Percentiles rank a stretch among this genome's conserved stretches.
phyloP scores from a whole-genome alignment of 2,329 filamentous ascomycete genomes.

The Harringtonia lauricola region DNA sequence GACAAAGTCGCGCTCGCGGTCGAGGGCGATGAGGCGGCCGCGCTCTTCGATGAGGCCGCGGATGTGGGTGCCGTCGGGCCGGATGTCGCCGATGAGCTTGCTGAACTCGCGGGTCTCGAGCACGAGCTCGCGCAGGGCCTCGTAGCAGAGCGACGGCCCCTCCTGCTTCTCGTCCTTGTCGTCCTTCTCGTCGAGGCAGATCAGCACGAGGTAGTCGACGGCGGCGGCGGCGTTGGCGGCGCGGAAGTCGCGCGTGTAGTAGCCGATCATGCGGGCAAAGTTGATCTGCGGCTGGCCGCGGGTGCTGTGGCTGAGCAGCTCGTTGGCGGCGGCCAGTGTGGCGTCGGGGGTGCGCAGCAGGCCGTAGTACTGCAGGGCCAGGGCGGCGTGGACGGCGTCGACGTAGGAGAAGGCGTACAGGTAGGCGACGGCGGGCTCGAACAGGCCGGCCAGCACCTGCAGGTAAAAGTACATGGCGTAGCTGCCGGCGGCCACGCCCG shows the following conservation, averaged over 20 bases:
- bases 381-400: slow-evolving; percentile 88
- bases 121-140: slow-evolving; percentile 85
- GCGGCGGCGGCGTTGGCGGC: slow-evolving; percentile 81
- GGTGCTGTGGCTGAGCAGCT: slow-evolving; percentile 55
- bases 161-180: slow-evolving; percentile 38
- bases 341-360: slow-evolving; percentile 81
- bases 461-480: slow-evolving; percentile 92
- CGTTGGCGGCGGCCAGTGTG: slow-evolving; percentile 48
- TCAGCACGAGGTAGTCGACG: slow-evolving; percentile 83
- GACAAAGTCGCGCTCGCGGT: slow-evolving; percentile 74
- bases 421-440: slow-evolving; percentile 85
- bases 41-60: slow-evolving; percentile 81
- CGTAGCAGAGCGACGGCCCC: slow-evolving; percentile 59
- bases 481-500: slow-evolving; percentile 62
- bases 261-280: slow-evolving; percentile 86
- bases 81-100: slow-evolving; percentile 83
- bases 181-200: slow-evolving; percentile 78
- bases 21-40: slow-evolving; percentile 67
- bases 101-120: slow-evolving; percentile 97
- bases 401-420: slow-evolving; percentile 87
- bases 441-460: slow-evolving; percentile 82
- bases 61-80: slow-evolving; percentile 73
- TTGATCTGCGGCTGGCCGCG: slow-evolving; percentile 73
- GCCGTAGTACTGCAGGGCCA: slow-evolving; percentile 81
- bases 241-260: slow-evolving; percentile 93